Percentiles rank a stretch among this genome's conserved stretches.
phyloP scores from a whole-genome alignment of 345 rosid species.

The Punica granatum region DNA sequence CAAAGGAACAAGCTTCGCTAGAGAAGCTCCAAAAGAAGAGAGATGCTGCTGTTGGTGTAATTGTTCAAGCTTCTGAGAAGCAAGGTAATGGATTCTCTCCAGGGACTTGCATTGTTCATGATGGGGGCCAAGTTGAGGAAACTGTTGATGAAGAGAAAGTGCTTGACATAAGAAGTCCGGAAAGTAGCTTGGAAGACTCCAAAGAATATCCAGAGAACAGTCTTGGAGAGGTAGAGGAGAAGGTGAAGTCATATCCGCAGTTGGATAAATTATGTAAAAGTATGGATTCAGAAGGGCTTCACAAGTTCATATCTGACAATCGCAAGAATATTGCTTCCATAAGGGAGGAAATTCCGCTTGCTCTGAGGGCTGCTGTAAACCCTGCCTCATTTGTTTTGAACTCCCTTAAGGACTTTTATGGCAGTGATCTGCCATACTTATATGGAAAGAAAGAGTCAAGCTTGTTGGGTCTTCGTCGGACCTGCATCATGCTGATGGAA shows the following conservation, averaged over 20 bases:
- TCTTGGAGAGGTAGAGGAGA: constrained; percentile 14
- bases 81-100: constrained; percentile 34
- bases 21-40: constrained; percentile 82
- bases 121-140: constrained; percentile 28
- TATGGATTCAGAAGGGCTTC: constrained; percentile 88
- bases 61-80: constrained; percentile 56
- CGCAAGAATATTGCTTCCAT: constrained; percentile 91
- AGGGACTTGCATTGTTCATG: constrained; percentile 28
- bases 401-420: constrained; percentile 78
- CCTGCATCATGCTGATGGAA: constrained; percentile 99
- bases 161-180: constrained; percentile 33
- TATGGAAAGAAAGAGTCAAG: constrained; percentile 86
- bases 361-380: constrained; percentile 63
- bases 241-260: constrained; percentile 69
- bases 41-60: constrained; percentile 69
- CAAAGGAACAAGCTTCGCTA: constrained; percentile 68
- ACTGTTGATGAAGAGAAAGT: constrained; percentile 32
- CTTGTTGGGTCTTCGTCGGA: constrained; percentile 87
- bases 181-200: constrained; percentile 41
- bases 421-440: constrained; percentile 36
- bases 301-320: constrained; percentile 87
- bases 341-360: constrained; percentile 85
- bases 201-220: constrained; percentile 39
- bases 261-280: constrained; percentile 66
- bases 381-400: constrained; percentile 76